Evolutionary conservation across 2,329 filamentous ascomycete species (phyloP), one percentile per base, ranked within the genome.

Genomic region (Kalmusia sp.): DNA sequence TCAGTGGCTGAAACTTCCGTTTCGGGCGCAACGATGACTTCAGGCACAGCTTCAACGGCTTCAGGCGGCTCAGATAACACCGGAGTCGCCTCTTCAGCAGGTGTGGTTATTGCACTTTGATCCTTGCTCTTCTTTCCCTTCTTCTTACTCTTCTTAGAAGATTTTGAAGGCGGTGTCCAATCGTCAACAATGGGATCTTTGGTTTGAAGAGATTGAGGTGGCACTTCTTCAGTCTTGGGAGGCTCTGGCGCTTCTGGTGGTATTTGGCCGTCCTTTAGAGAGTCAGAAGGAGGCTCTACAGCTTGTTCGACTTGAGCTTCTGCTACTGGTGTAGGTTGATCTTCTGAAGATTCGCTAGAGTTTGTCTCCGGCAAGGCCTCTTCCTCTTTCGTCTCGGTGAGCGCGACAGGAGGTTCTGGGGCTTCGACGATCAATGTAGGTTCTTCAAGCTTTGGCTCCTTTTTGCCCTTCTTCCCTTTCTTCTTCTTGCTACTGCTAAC

Each of bases 171-270:
- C 14, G 43, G 43, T 27, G 30, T 35, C 43, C 43, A 46, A 15
- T 58, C 55, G 39, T 58, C 45, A 51, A 28, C 40, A 30, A 50
- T 51, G 37, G 55, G 43, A 33, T 48, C 48, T 54, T 48, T 33
- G 34, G 45, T 41, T 30, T 53, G 44, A 45, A 35, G 41, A 51
- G 53, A 24, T 41, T 58, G 47, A 45, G 52, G 43, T 31, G 41
- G 14, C n/a, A 33, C 31, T 19, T 51, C 30, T 15, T 39, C 46
- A 9, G 47, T 34, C 46, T 41, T 41, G 21, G 24, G 49, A 40
- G 37, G n/a, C 24, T 39, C 33, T 3, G 34, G n/a, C 19, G 34
- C 7, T 21, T 37, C n/a, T n/a, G 30, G 12, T 0, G 22, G 30
- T 24, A 28, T 31, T 35, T 46, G 46, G 45, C 49, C 44, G 41